Evolutionary conservation across 768 basidiomycete genomes (phyloP).

Genomic region (Boletus subcaerulescens): DNA sequence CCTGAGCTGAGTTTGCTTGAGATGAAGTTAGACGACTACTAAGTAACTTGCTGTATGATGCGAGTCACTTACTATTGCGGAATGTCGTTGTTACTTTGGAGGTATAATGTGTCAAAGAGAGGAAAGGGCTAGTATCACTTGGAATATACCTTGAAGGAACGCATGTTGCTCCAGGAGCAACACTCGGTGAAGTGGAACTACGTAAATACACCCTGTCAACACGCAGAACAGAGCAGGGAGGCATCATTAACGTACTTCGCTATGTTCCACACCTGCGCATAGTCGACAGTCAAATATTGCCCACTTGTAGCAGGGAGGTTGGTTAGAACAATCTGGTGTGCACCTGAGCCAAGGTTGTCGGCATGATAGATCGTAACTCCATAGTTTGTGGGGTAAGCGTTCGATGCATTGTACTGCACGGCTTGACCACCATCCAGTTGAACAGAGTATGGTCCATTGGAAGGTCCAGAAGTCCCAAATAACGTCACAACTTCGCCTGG

Average conservation of each 20-base stretch:
- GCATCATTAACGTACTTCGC: constrained; percentile 13
- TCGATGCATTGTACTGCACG: constrained; percentile 16
- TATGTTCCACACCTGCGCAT: constrained; percentile 26
- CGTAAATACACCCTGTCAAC: neutral
- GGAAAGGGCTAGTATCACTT: neutral
- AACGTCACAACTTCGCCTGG: constrained; percentile 45
- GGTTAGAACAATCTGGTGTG: constrained; percentile 33
- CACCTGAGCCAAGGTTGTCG: constrained; percentile 39
- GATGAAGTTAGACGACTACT: neutral
- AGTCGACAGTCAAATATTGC: constrained; percentile 31
- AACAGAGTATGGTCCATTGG: constrained; percentile 34
- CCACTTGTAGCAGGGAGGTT: constrained; percentile 27
- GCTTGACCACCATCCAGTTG: constrained; percentile 32
- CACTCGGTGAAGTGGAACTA: neutral
- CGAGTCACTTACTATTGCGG: constrained; percentile 13
- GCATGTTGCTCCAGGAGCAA: too few species aligned
- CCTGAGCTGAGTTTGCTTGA: constrained; percentile 20
- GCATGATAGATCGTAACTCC: constrained; percentile 33
- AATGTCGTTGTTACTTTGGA: neutral
- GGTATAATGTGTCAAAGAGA: neutral
- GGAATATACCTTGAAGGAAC: constrained; percentile 4
- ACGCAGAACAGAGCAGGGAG: neutral
- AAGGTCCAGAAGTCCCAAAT: constrained; percentile 41
- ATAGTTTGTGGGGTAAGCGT: constrained; percentile 17
- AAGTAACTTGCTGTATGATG: neutral